Conservation (phyloP, 129 eudicot genomes). For the Pittosporum tobira region DNA sequence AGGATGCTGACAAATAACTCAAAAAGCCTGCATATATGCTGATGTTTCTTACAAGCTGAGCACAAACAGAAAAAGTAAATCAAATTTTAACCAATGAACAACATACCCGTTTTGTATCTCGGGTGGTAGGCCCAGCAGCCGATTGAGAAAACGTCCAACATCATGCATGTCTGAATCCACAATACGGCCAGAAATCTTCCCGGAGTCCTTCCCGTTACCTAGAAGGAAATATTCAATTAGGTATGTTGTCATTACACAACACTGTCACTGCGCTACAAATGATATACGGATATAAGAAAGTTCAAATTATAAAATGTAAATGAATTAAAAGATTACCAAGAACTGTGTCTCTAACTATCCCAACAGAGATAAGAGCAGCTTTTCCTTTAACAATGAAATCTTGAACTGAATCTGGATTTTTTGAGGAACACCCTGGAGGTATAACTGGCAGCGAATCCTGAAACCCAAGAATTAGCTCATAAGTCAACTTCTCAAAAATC, state of each 20-base stretch:
- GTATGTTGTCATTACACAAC: neutral
- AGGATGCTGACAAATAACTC: constrained; percentile 86
- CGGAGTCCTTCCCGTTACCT: constrained; percentile 83
- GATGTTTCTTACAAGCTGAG: neutral
- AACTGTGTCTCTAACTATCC: constrained; percentile 79
- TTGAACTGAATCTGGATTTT: constrained; percentile 60
- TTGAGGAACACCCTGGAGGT: constrained; percentile 86
- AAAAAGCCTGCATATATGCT: constrained; percentile 59
- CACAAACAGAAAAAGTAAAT: neutral
- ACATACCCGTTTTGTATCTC: constrained; percentile 85
- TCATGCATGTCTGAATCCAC: constrained; percentile 98
- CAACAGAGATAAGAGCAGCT: constrained; percentile 97
- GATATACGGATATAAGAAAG: too few species aligned
- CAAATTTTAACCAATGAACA: constrained; percentile 3
- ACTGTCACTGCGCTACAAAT: neutral
- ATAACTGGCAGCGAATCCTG: constrained; percentile 87
- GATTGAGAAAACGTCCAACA: constrained; percentile 93
- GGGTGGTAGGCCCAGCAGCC: constrained; percentile 90
- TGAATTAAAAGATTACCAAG: constrained; percentile 47
- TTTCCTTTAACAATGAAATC: constrained; percentile 69
- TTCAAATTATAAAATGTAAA: too few species aligned
- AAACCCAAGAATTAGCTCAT: constrained; percentile 11
- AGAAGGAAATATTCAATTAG: neutral
- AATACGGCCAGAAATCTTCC: constrained; percentile 80
- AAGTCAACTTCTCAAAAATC: neutral